Percentiles rank a stretch among this genome's conserved stretches.
These are phyloP conservation scores for Mycena vitilis DNA, from an alignment of 768 basidiomycete genomes.

Conservation along the genomic window DNA sequence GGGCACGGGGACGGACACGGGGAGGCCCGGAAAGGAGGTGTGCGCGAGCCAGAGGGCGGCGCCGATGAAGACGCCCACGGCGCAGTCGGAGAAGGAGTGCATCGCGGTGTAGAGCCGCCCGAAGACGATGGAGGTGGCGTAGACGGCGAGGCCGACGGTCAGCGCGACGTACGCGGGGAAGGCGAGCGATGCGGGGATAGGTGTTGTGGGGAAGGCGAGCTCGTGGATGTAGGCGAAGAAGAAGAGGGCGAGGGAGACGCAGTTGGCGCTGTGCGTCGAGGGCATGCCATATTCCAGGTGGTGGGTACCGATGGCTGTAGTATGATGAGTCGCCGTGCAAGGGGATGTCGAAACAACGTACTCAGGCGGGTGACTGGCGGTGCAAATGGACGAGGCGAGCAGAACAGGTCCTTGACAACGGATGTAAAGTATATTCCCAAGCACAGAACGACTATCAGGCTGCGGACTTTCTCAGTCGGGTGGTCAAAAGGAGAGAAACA, in stretches of 20 bases:
- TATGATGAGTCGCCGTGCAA: background rate
- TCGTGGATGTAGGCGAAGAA: constrained; percentile 69
- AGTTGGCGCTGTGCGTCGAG: constrained; percentile 94
- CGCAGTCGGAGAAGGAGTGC: constrained; percentile 87
- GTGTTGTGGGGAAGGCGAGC: constrained; percentile 51
- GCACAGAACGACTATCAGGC: constrained; percentile 76
- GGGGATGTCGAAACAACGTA: constrained; percentile 49
- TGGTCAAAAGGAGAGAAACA: background rate
- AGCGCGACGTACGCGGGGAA: constrained; percentile 54
- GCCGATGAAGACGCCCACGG: constrained; percentile 73
- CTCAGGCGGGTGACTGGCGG: constrained; percentile 93
- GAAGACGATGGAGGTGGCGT: constrained; percentile 79
- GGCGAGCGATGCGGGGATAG: constrained; percentile 53
- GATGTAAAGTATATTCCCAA: constrained; percentile 90
- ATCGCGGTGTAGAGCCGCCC: constrained; percentile 89
- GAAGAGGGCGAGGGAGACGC: constrained; percentile 89
- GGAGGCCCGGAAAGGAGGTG: constrained; percentile 56
- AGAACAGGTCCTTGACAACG: constrained; percentile 89
- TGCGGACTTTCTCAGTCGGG: constrained; percentile 42
- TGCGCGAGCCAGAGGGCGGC: constrained; percentile 73
- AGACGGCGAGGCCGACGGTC: constrained; percentile 61
- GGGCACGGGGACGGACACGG: constrained; percentile 42
- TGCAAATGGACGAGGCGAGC: constrained; percentile 89
- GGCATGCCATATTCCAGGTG: constrained; percentile 96
- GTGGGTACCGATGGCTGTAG: constrained; percentile 77